Base-by-base conservation (phyloP, 176 grass and related monocot species). In the Urochloa ruziziensis region DNA sequence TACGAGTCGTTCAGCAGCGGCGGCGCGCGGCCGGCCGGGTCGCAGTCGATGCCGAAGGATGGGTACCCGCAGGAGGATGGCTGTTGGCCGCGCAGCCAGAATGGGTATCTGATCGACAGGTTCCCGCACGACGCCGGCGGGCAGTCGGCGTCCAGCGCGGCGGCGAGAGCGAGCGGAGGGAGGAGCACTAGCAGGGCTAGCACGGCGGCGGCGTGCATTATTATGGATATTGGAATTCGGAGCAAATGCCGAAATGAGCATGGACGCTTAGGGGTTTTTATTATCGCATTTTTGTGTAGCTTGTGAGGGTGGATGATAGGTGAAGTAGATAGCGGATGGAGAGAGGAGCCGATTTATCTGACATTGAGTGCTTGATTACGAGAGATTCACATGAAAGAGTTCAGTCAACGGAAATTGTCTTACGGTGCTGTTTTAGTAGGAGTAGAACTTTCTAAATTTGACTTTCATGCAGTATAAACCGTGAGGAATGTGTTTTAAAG, bases 41-140 rank as follows among this genome's bases (percentile, higher is more conserved):
- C 66, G 54, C 89, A 97, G 0, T 44, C 69, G 3, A 92, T 16
- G 30, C 82, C 65, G 51, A 92, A 89, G 6, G 91, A 24, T 4
- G 94, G 91, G 70, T 83, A 78, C 69, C 94, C 89, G 43, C 94
- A 97, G 74, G 51, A 64, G 1, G 74, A 5, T 0, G 35, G 82
- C 3, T 97, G 91, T 13, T 40, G 59, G 0, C 58, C 82, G 13
- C 10, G 54, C 74, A 97, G 64, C 87, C 89, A 97, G 91, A 94
- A 94, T 29, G 91, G 94, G 44, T 86, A 97, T 67, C 19, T 42
- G 56, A 96, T 73, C 49, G 65, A 48, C 57, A 72, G 80, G 77
- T 57, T 51, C 35, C 94, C 90, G 51, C 93, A 95, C 23, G 66
- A 3, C 64, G 86, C 86, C 54, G 87, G 74, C 47, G 79, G 11